Conservation (phyloP, 2,329 filamentous ascomycete genomes). For the Penicillium sp. region DNA sequence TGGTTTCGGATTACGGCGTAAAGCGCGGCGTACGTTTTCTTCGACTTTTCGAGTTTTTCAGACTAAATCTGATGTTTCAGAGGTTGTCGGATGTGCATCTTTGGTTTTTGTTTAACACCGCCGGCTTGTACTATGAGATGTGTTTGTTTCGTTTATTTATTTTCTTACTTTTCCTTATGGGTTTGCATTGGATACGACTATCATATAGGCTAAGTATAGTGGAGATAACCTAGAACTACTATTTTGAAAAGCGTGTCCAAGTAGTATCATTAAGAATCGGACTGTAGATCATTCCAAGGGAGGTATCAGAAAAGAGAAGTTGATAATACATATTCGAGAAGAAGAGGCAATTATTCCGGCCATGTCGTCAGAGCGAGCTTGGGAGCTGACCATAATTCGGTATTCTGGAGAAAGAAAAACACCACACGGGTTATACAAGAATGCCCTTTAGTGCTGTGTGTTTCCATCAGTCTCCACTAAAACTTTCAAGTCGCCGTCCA, state of each 20-base stretch:
- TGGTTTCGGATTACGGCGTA: slow-evolving; percentile 26
- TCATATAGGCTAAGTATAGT: neutral
- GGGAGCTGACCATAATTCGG: too few relatives aligned
- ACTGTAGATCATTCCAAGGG: neutral
- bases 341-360: neutral
- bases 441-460: slow-evolving; percentile 12
- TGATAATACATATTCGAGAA: neutral
- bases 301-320: neutral
- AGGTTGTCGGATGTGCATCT: neutral
- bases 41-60: neutral
- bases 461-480: slow-evolving; percentile 41
- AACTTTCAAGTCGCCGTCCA: slow-evolving; percentile 50
- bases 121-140: slow-evolving; percentile 19
- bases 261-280: neutral
- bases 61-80: slow-evolving; percentile 3
- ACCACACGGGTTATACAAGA: too few relatives aligned
- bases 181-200: slow-evolving; percentile 1
- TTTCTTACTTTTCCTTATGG: neutral
- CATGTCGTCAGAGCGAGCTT: too few relatives aligned
- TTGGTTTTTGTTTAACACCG: neutral
- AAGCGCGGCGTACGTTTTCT: slow-evolving; percentile 20
- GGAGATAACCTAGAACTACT: neutral
- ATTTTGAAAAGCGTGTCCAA: neutral
- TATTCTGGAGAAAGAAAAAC: too few relatives aligned
- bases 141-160: slow-evolving; percentile 1